Base-by-base conservation (phyloP, 352 stramenopile genomes). In the Pythium plurisporium region DNA sequence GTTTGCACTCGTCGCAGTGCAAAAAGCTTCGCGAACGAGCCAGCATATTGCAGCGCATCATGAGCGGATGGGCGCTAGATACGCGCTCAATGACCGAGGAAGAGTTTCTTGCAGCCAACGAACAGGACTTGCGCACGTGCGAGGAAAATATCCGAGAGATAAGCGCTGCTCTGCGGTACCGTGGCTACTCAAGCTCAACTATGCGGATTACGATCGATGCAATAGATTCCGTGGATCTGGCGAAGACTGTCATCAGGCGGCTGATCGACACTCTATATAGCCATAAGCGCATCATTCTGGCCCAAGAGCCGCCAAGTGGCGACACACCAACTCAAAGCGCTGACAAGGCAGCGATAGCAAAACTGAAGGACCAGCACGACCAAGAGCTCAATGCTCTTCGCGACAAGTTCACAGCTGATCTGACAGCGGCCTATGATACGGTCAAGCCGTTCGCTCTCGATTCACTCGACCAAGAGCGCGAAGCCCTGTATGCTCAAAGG, bases 111-210 rank as follows among this genome's bases (percentile, higher is more conserved):
- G 56, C 74, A 17, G 62, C 61, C 14, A 89, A 87, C 30, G 71
- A 85, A 31, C 53, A 82, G 48, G 60, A 76, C 34, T 48, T 92
- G 4, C 74, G 67, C 15, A 45, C 60, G 17, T 89, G 74, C 40
- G 77, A 92, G 51, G 72, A 87, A 20, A 75, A 59, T 33, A 87
- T 91, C 56, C 69, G 66, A 5, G 69, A 85, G 14, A 66, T 91
- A 30, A 70, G 55, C 15, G 70, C 75, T 19, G 69, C 72, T 14
- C 60, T 89, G 12, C 55, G 59, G 14, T 58, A 65, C 20, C 41
- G 48, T 38, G 36, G 54, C n/a, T 26, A 50, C 30, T 12, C 46
- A 47, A 53, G 43, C 25, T 36, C 54, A 10, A 56, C 26, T 26
- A 41, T 45, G 5, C 46, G 2, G 11, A 44, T 33, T 37, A 57